These are phyloP conservation scores for Sarocladium oryzae DNA, from an alignment of 2,329 filamentous ascomycete species.

Conservation along the genomic window DNA sequence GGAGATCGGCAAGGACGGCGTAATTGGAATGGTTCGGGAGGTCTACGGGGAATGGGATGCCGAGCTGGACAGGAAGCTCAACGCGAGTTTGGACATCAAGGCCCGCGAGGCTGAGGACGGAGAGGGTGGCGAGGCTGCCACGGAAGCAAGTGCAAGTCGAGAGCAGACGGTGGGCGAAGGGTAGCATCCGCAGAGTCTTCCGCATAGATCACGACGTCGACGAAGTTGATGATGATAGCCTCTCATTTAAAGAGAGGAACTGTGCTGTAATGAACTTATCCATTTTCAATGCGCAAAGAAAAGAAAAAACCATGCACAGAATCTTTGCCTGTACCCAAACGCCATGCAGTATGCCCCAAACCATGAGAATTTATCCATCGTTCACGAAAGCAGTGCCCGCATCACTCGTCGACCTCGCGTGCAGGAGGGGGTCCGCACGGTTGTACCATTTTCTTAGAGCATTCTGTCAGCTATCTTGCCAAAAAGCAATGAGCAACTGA, in stretches of 20 bases:
- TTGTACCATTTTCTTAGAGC: constrained; percentile 58
- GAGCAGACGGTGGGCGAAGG: constrained; percentile 5
- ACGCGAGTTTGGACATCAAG: constrained; percentile 53
- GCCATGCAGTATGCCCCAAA: constrained; percentile 1
- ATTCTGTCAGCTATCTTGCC: not conserved
- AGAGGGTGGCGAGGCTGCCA: constrained; percentile 15
- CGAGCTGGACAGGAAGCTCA: constrained; percentile 53
- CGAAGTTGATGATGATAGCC: constrained; percentile 1
- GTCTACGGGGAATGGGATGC: constrained; percentile 49
- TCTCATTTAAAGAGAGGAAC: not conserved
- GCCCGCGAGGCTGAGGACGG: constrained; percentile 16
- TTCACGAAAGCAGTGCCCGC: too few relatives aligned
- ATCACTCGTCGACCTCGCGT: constrained; percentile 38
- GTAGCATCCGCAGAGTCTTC: not conserved
- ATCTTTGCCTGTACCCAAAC: not conserved
- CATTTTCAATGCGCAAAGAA: too few relatives aligned
- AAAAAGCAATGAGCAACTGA: not conserved
- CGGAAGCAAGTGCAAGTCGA: not conserved
- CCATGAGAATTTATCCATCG: not conserved
- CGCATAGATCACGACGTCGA: constrained; percentile 5
- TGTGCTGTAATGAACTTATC: not conserved
- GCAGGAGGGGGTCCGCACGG: constrained; percentile 52
- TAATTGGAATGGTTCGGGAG: constrained; percentile 61
- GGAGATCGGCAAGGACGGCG: constrained; percentile 73
- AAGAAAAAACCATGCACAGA: too few relatives aligned